phyloP scores from a whole-genome alignment of 257 asterid genomes.

The Solanum clarkiae region DNA sequence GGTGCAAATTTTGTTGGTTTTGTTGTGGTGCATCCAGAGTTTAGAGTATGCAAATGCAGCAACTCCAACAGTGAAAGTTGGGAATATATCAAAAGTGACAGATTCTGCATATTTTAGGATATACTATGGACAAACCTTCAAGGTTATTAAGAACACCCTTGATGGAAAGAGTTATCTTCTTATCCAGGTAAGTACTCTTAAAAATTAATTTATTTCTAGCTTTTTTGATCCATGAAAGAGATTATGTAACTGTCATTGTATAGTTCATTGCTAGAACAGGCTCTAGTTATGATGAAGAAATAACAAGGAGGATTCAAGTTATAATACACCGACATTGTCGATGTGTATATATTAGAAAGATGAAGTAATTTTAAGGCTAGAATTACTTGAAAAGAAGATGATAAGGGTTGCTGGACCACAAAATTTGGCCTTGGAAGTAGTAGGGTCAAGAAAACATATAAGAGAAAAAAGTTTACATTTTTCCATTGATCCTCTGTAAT shows the following conservation, averaged over 20 bases:
- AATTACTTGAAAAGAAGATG: background rate
- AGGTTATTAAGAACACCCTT: slow-evolving; percentile 84
- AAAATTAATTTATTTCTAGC: background rate
- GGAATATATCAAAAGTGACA: slow-evolving; percentile 56
- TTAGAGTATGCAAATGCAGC: slow-evolving; percentile 19
- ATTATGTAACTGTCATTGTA: background rate
- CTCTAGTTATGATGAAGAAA: background rate
- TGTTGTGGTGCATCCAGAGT: slow-evolving; percentile 1
- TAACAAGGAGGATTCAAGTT: background rate
- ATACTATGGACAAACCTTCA: slow-evolving; percentile 86
- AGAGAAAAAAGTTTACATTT: background rate
- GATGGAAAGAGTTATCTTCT: slow-evolving; percentile 96
- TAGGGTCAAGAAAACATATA: background rate
- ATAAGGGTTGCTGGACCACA: background rate
- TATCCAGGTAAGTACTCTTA: slow-evolving; percentile 72
- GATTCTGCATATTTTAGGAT: slow-evolving; percentile 59
- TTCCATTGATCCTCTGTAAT: background rate
- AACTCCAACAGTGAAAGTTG: slow-evolving; percentile 34
- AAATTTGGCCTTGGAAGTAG: background rate
- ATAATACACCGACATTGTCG: background rate
- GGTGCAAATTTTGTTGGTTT: slow-evolving; percentile 12
- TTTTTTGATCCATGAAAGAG: background rate
- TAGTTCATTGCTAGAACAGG: background rate
- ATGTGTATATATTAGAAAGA: background rate
- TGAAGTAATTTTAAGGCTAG: background rate